Base-by-base conservation (phyloP, 2,329 filamentous ascomycete species). In the Neopestalotiopsis sp. region DNA sequence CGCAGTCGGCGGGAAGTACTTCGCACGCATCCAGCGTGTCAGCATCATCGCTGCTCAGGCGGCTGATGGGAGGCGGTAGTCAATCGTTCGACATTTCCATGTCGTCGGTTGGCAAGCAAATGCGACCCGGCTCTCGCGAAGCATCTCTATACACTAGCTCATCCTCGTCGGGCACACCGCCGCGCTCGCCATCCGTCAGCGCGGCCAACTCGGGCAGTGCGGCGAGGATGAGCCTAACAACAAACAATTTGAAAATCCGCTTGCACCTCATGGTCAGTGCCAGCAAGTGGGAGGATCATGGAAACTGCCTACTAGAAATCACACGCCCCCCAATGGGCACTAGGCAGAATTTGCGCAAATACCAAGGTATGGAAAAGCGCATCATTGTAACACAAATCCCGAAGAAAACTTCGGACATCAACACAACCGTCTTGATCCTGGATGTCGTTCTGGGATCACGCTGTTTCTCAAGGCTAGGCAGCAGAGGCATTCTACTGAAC, bases 231-330 rank as follows among this genome's bases (percentile, higher is more conserved):
- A 86, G 90, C 24, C 80, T 91, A 28, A 92, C 91, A 67, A 90
- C 94, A 68, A 91, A 91, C 67, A 94, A 96, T 75, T 90, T 95
- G 65, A 95, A 95, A 74, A 93, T 98, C 74, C 88, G 94, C 45
- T 88, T 98, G 13, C 97, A 98, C 79, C 86, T 93, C 63, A 90
- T 95, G 64, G 91, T 94, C 70, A 85, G 88, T 1, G 85, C 89
- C 13, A 90, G 90, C 64, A 95, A 95, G 78, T 99, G 96, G 96
- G 91, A 94, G 70, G 95, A 98, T 78, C 90, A 95, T 83, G 95
- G 96, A 72, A 91, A 93, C 74, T 97, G 94, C 70, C 87, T 90
- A 49, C 83, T 99, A 70, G 94, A 92, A 17, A 94, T 99, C 75
- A 90, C 94, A 78, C 89, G 90, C 20, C 92, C 94, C n/a, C 91